phyloP scores from a whole-genome alignment of 2,329 filamentous ascomycete species.

The Trichophyton verrucosum region DNA sequence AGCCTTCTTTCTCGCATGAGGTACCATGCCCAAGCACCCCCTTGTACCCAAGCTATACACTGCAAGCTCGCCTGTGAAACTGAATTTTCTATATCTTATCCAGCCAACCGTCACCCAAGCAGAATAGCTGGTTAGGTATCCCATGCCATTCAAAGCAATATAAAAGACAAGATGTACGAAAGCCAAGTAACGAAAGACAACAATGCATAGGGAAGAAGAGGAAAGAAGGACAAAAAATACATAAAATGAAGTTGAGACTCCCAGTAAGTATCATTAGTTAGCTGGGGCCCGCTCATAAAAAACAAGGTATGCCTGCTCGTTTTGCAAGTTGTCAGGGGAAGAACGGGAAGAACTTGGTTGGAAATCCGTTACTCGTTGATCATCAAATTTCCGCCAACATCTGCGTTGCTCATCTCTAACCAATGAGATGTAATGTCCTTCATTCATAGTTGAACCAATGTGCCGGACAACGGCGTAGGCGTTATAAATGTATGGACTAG shows the following conservation, averaged over 20 bases:
- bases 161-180: neutral
- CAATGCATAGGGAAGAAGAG: neutral
- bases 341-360: constrained; percentile 40
- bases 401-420: constrained; percentile 48
- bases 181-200: neutral
- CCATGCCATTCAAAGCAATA: neutral
- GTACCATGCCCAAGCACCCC: neutral
- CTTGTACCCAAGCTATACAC: neutral
- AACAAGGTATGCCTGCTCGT: constrained; percentile 53
- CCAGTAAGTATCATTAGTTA: constrained; percentile 20
- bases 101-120: neutral
- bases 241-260: neutral
- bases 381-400: constrained; percentile 51
- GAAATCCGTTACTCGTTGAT: constrained; percentile 44
- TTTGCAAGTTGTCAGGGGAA: constrained; percentile 42
- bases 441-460: constrained; percentile 51
- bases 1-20: neutral
- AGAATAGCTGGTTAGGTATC: neutral
- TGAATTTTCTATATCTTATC: neutral
- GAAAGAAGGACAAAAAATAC: neutral
- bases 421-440: constrained; percentile 70
- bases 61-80: neutral
- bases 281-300: constrained; percentile 46
- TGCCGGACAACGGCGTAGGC: constrained; percentile 78
- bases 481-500: constrained; percentile 60